Evolutionary conservation across 768 basidiomycete species (phyloP).

Genomic region (Boletus eberwhitei): DNA sequence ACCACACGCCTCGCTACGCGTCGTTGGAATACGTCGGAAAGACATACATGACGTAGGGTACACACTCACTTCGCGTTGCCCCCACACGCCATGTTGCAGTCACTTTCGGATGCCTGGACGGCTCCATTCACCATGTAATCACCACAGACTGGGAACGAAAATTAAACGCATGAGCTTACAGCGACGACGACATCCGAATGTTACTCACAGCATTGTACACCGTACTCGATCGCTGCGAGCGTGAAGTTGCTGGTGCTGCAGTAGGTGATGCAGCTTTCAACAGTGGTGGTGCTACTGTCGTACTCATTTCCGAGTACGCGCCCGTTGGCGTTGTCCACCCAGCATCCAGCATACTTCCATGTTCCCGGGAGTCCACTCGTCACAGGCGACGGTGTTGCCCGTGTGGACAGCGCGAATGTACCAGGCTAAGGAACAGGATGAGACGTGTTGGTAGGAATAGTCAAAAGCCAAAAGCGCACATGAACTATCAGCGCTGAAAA

Average conservation of each 20-base stretch:
- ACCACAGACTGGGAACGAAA: constrained; percentile 58
- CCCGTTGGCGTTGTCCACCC: constrained; percentile 68
- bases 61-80: constrained; percentile 59
- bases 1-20: constrained; percentile 62
- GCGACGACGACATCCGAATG: neutral
- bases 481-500: neutral
- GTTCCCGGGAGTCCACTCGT: constrained; percentile 47
- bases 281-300: constrained; percentile 44
- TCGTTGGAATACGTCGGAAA: neutral
- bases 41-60: neutral
- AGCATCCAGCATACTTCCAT: constrained; percentile 66
- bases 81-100: constrained; percentile 73
- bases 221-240: constrained; percentile 68
- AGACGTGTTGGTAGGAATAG: neutral
- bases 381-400: constrained; percentile 34
- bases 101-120: constrained; percentile 40
- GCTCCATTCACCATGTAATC: constrained; percentile 63
- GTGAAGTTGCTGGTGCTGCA: constrained; percentile 59
- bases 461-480: neutral
- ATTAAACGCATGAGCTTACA: neutral
- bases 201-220: constrained; percentile 46
- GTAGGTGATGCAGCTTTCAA: constrained; percentile 57
- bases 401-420: neutral
- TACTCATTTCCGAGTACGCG: constrained; percentile 51
- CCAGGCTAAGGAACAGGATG: neutral